Evolutionary conservation across 352 stramenopile genomes (phyloP).

Genomic region (Globisporangium echinulatum): DNA sequence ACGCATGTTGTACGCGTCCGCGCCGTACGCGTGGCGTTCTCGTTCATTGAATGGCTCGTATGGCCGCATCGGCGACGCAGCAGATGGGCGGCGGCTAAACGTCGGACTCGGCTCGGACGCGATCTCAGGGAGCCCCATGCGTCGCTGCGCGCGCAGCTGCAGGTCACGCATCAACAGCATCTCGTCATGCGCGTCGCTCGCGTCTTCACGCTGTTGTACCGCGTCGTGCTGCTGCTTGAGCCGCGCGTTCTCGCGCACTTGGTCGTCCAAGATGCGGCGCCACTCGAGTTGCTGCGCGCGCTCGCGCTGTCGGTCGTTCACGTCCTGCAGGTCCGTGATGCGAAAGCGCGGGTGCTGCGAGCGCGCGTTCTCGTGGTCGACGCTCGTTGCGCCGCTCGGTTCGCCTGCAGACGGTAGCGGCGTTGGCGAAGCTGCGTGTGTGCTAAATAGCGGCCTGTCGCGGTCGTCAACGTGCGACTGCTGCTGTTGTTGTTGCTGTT

Average conservation of each 20-base stretch:
- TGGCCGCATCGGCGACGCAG: not conserved
- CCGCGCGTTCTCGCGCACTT: conserved; percentile 65
- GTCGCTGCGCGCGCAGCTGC: conserved; percentile 55
- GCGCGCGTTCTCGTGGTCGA: conserved; percentile 7
- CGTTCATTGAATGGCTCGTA: not conserved
- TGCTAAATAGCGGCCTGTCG: not conserved
- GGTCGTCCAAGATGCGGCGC: conserved; percentile 59
- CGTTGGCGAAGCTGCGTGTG: not conserved
- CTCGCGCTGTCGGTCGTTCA: conserved; percentile 48
- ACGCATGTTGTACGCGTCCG: not conserved
- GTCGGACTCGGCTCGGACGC: not conserved
- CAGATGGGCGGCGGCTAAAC: not conserved
- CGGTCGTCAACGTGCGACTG: not conserved
- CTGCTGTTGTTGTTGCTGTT: conserved; percentile 4
- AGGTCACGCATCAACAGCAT: conserved; percentile 42
- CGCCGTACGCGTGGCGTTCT: conserved; percentile 2
- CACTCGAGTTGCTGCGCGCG: conserved; percentile 67
- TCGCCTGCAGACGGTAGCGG: conserved; percentile 4
- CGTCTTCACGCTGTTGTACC: conserved; percentile 28
- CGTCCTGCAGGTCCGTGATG: conserved; percentile 43
- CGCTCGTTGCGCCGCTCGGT: conserved; percentile 3
- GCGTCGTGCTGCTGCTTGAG: conserved; percentile 38
- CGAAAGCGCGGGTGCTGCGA: conserved; percentile 41
- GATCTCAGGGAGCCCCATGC: conserved; percentile 11
- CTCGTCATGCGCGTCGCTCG: conserved; percentile 40